Base-by-base conservation (phyloP, 192 early-diverging fungal genomes). In the Umbelopsis ramanniana region DNA sequence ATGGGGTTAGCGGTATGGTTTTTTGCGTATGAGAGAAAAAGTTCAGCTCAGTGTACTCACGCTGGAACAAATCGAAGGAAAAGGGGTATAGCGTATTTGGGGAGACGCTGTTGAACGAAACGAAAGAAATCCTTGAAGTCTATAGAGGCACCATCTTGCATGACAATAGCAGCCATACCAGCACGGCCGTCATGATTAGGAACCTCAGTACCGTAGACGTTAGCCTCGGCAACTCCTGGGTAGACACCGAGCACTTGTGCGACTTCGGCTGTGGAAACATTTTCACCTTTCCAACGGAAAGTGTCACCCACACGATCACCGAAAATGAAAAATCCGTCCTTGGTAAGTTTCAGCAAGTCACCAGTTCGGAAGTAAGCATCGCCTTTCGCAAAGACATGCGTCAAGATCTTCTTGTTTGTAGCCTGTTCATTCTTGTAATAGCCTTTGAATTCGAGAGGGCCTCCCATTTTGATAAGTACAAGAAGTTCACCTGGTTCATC, bases 291-390 rank as follows among this genome's bases (percentile, higher is more conserved):
- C 91, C 90, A 92, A 14, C 91, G 75, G 72, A 87, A 93, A 17
- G 91, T 90, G 50, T 93, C 90, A 9, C 91, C 90, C 23, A 87
- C 78, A 24, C 91, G 87, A 52, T 92, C 90, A 8, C 84, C 84
- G 79, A 93, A 92, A 71, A 85, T 88, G 68, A 81, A 82, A 72
- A 81, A 90, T 2, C 84, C 81, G n/a, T 87, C 81, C 22, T 70
- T 57, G 60, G 82, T 82, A 6, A 67, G 63, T 45, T 82, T 82
- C 6, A 92, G 69, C 23, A 91, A 69, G 76, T 92, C 90, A 6
- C 91, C 90, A 50, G 84, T 85, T 6, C 89, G 76, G 66, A 82
- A 89, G 47, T 77, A 82, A 35, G 71, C 67, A 68, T 93, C 91
- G 9, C 84, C 89, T 67, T 92, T 86, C 23, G 24, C 72, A 73